Evolutionary conservation across 495 filamentous ascomycete genomes (phyloP).

Genomic region (Trichoderma orchidacearum): DNA sequence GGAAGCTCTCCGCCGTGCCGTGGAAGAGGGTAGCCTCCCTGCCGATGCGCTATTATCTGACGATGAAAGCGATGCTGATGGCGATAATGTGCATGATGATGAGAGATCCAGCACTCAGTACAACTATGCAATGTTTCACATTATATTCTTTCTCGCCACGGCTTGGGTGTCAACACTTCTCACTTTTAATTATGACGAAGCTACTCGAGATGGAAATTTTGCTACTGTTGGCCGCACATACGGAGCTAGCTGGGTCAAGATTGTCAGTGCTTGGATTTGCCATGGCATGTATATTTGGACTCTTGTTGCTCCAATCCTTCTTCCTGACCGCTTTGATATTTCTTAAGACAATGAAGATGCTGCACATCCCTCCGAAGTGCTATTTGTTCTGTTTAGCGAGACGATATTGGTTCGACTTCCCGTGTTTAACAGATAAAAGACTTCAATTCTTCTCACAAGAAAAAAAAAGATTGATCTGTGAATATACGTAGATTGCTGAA

Average conservation of each 20-base stretch:
- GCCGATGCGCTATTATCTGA: slow-evolving; percentile 80
- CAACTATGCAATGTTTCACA: slow-evolving; percentile 90
- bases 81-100: slow-evolving; percentile 59
- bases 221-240: slow-evolving; percentile 87
- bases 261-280: slow-evolving; percentile 93
- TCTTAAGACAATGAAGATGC: slow-evolving; percentile 7
- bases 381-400: background rate
- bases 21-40: slow-evolving; percentile 80
- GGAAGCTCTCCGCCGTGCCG: slow-evolving; percentile 79
- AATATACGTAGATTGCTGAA: no score
- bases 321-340: slow-evolving; percentile 75
- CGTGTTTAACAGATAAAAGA: no score
- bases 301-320: slow-evolving; percentile 65
- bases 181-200: slow-evolving; percentile 64
- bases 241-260: slow-evolving; percentile 99
- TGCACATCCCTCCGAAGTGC: background rate
- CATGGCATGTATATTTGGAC: slow-evolving; percentile 93
- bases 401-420: no score
- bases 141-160: slow-evolving; percentile 94
- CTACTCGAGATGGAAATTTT: slow-evolving; percentile 52
- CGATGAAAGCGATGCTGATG: slow-evolving; percentile 51
- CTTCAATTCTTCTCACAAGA: no score
- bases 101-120: slow-evolving; percentile 85
- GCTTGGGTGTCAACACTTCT: slow-evolving; percentile 90
- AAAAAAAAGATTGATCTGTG: no score